phyloP scores from a whole-genome alignment of 768 basidiomycete genomes.

The Clavaria fumosa region DNA sequence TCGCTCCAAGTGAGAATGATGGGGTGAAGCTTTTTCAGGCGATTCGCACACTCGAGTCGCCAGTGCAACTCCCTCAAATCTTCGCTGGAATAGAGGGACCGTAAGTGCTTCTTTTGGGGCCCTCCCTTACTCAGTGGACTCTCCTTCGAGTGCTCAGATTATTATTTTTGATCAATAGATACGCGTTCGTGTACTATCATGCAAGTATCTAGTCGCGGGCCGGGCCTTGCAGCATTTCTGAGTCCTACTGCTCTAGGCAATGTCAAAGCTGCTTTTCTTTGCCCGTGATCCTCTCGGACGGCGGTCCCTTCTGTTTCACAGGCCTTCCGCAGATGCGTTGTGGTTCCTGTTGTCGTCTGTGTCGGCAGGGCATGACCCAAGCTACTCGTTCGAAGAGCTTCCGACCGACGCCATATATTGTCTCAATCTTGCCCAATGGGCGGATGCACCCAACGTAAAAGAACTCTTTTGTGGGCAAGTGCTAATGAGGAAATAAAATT shows the following conservation, averaged over 20 bases:
- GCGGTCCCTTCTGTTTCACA: slow-evolving; percentile 66
- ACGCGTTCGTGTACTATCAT: slow-evolving; percentile 69
- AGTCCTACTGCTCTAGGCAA: slow-evolving; percentile 19
- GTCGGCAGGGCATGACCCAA: slow-evolving; percentile 31
- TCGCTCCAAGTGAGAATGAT: slow-evolving; percentile 52
- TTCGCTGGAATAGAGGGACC: slow-evolving; percentile 66
- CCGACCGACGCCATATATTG: slow-evolving; percentile 40
- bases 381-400: slow-evolving; percentile 46
- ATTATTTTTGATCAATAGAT: slow-evolving; percentile 27
- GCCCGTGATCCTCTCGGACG: slow-evolving; percentile 76
- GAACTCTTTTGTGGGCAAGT: too few species aligned
- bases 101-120: slow-evolving; percentile 28
- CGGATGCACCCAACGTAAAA: too few species aligned
- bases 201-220: slow-evolving; percentile 23
- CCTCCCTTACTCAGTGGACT: too few species aligned
- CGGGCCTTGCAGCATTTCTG: neutral
- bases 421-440: slow-evolving; percentile 40
- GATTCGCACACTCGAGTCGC: slow-evolving; percentile 17
- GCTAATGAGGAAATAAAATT: too few species aligned
- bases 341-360: slow-evolving; percentile 53
- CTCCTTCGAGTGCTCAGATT: too few species aligned
- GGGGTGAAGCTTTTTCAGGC: slow-evolving; percentile 35
- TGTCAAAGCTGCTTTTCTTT: slow-evolving; percentile 41
- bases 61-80: slow-evolving; percentile 31
- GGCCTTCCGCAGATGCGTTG: slow-evolving; percentile 31